These are phyloP conservation scores for Stentor roeselii DNA, from an alignment of 73 alveolate species.

Conservation along the genomic window DNA sequence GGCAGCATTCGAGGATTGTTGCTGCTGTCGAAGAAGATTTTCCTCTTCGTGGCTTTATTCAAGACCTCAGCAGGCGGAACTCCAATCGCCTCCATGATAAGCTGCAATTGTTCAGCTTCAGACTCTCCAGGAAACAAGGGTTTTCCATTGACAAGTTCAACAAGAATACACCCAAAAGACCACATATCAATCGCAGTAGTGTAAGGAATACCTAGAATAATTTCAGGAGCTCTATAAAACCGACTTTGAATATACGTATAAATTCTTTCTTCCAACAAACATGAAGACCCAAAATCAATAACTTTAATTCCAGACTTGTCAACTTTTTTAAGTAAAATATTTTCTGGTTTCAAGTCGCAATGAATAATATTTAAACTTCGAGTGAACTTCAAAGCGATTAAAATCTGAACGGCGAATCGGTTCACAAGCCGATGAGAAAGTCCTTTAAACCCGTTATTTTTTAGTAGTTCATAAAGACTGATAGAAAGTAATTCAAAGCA, in stretches of 20 bases:
- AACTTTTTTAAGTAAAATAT: conserved; percentile 58
- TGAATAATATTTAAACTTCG: conserved; percentile 62
- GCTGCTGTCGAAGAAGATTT: conserved; percentile 54
- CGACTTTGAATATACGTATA: conserved; percentile 91
- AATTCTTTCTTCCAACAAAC: conserved; percentile 65
- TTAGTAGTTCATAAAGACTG: conserved; percentile 68
- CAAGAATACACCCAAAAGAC: conserved; percentile 92
- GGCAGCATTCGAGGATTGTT: conserved; percentile 50
- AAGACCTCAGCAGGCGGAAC: conserved; percentile 44
- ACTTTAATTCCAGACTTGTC: conserved; percentile 66
- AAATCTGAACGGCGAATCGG: not conserved
- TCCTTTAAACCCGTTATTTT: conserved; percentile 62
- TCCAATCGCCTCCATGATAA: conserved; percentile 58
- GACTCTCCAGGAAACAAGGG: conserved; percentile 77
- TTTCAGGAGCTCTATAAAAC: conserved; percentile 96
- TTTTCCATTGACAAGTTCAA: conserved; percentile 67
- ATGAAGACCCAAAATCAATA: conserved; percentile 83
- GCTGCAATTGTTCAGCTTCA: conserved; percentile 57
- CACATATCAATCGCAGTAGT: conserved; percentile 95
- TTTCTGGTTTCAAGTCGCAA: conserved; percentile 88
- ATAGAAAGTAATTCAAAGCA: conserved; percentile 67
- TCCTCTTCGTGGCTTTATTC: conserved; percentile 35
- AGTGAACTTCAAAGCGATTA: conserved; percentile 36
- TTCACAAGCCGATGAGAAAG: conserved; percentile 33
- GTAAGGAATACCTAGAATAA: conserved; percentile 89